Percentiles rank a stretch among this genome's conserved stretches.
Conservation (phyloP, 108 stramenopile species). For the Stephanodiscus triporus region DNA sequence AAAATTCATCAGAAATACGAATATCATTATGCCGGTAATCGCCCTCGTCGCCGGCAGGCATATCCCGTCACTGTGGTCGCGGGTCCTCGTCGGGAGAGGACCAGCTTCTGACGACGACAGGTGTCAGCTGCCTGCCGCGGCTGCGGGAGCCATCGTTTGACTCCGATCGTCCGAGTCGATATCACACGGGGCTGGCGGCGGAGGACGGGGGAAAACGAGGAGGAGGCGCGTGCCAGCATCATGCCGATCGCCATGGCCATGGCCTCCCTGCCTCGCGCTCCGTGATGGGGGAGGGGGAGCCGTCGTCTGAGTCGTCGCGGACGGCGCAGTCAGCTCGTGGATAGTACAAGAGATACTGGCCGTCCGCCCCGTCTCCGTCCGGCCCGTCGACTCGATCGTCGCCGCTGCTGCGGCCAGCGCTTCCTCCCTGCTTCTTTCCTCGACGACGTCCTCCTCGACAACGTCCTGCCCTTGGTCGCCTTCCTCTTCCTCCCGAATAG, state of each 20-base stretch:
- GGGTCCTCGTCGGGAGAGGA: background rate
- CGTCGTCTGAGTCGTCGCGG: background rate
- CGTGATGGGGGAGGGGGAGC: background rate
- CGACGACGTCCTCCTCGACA: background rate
- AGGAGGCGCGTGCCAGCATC: slow-evolving; percentile 61
- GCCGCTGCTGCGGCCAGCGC: too few relatives aligned
- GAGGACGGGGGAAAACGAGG: slow-evolving; percentile 21
- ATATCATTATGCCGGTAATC: background rate
- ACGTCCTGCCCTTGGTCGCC: background rate
- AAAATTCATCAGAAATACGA: background rate
- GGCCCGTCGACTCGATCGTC: slow-evolving; percentile 16
- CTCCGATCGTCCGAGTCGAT: too few relatives aligned
- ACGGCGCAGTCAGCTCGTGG: background rate
- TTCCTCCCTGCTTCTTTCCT: too few relatives aligned
- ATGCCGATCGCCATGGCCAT: slow-evolving; percentile 69
- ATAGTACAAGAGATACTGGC: slow-evolving; percentile 21
- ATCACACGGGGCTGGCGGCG: too few relatives aligned
- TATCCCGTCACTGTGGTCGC: too few relatives aligned
- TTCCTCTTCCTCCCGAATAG: slow-evolving; percentile 52
- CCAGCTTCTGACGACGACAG: background rate
- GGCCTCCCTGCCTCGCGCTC: slow-evolving; percentile 32
- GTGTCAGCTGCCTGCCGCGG: too few relatives aligned
- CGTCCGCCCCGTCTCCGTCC: slow-evolving; percentile 10
- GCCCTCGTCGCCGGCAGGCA: background rate
- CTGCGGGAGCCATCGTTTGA: too few relatives aligned